Evolutionary conservation across 208 protist species (phyloP).

Genomic region (Trypanosomatidae sp.): DNA sequence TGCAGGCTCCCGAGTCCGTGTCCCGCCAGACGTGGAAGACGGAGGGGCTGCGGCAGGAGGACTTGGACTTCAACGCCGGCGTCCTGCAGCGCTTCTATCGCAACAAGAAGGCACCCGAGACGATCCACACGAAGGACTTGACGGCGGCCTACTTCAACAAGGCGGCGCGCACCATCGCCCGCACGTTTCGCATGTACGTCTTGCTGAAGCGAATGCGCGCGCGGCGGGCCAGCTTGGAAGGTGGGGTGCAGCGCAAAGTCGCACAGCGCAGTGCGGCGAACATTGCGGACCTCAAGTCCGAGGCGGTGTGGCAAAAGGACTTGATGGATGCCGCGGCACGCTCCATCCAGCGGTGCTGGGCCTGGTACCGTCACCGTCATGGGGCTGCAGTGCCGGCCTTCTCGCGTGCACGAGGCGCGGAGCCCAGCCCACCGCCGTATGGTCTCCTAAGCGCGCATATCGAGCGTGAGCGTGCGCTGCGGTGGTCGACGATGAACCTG

Average conservation of each 20-base stretch:
- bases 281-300: conserved; percentile 41
- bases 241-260: conserved; percentile 21
- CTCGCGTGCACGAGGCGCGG: neutral
- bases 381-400: conserved; percentile 16
- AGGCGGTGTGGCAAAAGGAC: conserved; percentile 64
- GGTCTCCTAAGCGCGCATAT: conserved; percentile 60
- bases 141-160: conserved; percentile 67
- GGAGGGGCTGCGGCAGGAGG: conserved; percentile 55
- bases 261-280: conserved; percentile 34
- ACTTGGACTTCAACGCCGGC: conserved; percentile 85
- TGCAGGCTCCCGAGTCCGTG: conserved; percentile 47
- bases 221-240: conserved; percentile 5
- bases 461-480: conserved; percentile 40
- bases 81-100: conserved; percentile 81
- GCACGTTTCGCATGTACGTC: conserved; percentile 67
- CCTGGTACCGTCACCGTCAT: conserved; percentile 48
- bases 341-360: conserved; percentile 78
- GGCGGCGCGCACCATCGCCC: conserved; percentile 59
- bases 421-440: conserved; percentile 51
- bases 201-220: conserved; percentile 45
- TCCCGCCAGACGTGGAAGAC: conserved; percentile 70
- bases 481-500: conserved; percentile 38
- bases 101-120: conserved; percentile 31
- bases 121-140: conserved; percentile 49
- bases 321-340: conserved; percentile 56